Evolutionary conservation across 768 basidiomycete species (phyloP), one percentile per base, ranked within the genome.

Genomic region (Lactarius vividus): DNA sequence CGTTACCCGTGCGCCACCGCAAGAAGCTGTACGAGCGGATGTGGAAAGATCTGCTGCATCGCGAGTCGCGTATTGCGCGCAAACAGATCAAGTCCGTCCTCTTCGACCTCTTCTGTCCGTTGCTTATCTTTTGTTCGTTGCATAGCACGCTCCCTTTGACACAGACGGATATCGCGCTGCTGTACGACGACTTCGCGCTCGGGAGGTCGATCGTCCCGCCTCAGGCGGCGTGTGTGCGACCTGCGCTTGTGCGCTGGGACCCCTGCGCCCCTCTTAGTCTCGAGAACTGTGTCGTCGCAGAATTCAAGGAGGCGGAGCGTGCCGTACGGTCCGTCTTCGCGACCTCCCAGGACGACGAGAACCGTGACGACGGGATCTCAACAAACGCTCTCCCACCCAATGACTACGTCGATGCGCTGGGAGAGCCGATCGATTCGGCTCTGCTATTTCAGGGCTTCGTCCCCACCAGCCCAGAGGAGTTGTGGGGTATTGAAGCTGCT

Each of bases 281-380:
- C n/a, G 88, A 91, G 44, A 98, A 98, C 74, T 85, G 89, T 63
- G 92, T 96, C 13, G 88, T 94, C 3, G 87, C 98, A 77, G 92
- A 94, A 63, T 75, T 81, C 62, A 81, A 79, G 58, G 92, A 97
- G 62, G 91, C 87, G 0, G 87, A 87, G 72, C 82, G 79, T 63
- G 94, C 94, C 74, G 73, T 80, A 42, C 77, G 75, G 63, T 80
- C 80, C 42, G 85, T 83, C 33, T 72, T 69, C 35, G 69, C 49
- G 8, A 58, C 46, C 3, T 56, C 56, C 3, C 69, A 62, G 4
- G 68, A 67, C 52, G 62, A 62, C 52, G 49, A 52, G 10, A 20
- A 33, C 11, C 26, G 28, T 5, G 37, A 11, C 16, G 52, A 40
- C 29, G 18, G 8, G 53, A 3, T 15, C 16, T 39, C 58, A 69